Evolutionary conservation across 2,329 filamentous ascomycete genomes (phyloP).

Genomic region (Epichloe uncinata): DNA sequence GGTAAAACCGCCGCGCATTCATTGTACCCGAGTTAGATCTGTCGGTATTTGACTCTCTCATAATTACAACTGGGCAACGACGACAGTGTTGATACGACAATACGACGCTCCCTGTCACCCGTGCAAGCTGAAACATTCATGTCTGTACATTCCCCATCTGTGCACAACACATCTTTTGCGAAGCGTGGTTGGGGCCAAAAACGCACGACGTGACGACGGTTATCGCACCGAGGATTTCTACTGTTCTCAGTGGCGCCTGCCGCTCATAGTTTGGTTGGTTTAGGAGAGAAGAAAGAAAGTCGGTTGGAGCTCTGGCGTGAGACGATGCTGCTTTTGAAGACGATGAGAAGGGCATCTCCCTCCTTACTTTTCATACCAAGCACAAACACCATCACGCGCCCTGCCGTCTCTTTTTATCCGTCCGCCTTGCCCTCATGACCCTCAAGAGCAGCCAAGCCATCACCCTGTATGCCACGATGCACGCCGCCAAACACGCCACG

Average conservation of each 20-base stretch:
- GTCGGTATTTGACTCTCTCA: conserved; percentile 16
- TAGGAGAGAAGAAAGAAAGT: no score
- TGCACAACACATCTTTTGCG: conserved; percentile 25
- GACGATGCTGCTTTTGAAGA: not conserved
- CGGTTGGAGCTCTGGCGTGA: no score
- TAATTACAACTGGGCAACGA: no score
- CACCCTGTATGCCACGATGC: conserved; percentile 51
- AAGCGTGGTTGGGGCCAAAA: conserved; percentile 37
- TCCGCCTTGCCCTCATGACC: conserved; percentile 40
- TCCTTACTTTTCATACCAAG: no score
- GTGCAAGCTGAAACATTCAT: no score
- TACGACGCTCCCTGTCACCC: no score
- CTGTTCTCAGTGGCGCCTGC: conserved; percentile 9
- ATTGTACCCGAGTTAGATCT: no score
- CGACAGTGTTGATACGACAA: no score
- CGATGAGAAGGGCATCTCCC: not conserved
- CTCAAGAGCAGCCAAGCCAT: conserved; percentile 47
- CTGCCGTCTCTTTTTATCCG: conserved; percentile 11
- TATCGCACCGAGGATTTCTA: conserved; percentile 19
- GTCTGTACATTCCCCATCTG: no score
- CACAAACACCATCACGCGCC: no score
- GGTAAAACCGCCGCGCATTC: no score
- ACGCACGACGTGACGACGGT: conserved; percentile 17
- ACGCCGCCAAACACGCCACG: conserved; percentile 47
- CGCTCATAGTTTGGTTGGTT: not conserved